These are phyloP conservation scores for Claviceps africana DNA, from an alignment of 2,329 filamentous ascomycete species.

Conservation along the genomic window DNA sequence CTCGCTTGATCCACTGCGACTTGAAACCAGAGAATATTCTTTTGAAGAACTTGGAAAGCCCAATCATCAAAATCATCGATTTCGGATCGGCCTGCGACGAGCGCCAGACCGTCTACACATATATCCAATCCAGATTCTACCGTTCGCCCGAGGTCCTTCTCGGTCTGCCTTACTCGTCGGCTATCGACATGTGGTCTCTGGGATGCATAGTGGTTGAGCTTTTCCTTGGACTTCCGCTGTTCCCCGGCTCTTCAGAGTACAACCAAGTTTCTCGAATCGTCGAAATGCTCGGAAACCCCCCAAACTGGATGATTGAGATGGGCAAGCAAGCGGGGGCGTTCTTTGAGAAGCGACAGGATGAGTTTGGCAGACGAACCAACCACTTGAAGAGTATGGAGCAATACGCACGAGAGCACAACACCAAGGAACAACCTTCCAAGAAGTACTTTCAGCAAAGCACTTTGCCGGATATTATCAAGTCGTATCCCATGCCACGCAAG, in stretches of 20 bases:
- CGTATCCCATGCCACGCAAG: slow-evolving; percentile 95
- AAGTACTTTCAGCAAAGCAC: slow-evolving; percentile 96
- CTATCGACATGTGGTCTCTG: slow-evolving; percentile 99
- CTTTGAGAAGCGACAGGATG: slow-evolving; percentile 83
- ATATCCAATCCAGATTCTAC: slow-evolving; percentile 97
- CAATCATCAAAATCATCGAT: slow-evolving; percentile 99
- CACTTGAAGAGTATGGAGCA: slow-evolving; percentile 95
- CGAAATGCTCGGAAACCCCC: slow-evolving; percentile 93
- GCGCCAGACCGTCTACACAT: slow-evolving; percentile 95
- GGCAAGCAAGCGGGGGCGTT: slow-evolving; percentile 96
- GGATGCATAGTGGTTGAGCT: slow-evolving; percentile 97
- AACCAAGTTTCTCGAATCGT: slow-evolving; percentile 96
- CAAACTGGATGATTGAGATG: slow-evolving; percentile 98
- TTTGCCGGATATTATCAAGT: slow-evolving; percentile 91
- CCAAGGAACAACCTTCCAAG: slow-evolving; percentile 98
- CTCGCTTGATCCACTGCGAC: slow-evolving; percentile 93
- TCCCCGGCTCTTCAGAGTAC: slow-evolving; percentile 95
- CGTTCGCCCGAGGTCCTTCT: slow-evolving; percentile 89
- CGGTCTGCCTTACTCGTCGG: slow-evolving; percentile 93
- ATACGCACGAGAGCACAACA: slow-evolving; percentile 87
- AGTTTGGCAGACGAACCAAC: slow-evolving; percentile 83
- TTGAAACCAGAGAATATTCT: slow-evolving; percentile 96
- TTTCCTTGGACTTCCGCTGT: slow-evolving; percentile 85
- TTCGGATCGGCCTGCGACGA: slow-evolving; percentile 98
- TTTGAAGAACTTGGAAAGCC: slow-evolving; percentile 93